Evolutionary conservation across 441 rosid species (phyloP), one percentile per base, ranked within the genome.

Genomic region (Flueggea neowawraea): DNA sequence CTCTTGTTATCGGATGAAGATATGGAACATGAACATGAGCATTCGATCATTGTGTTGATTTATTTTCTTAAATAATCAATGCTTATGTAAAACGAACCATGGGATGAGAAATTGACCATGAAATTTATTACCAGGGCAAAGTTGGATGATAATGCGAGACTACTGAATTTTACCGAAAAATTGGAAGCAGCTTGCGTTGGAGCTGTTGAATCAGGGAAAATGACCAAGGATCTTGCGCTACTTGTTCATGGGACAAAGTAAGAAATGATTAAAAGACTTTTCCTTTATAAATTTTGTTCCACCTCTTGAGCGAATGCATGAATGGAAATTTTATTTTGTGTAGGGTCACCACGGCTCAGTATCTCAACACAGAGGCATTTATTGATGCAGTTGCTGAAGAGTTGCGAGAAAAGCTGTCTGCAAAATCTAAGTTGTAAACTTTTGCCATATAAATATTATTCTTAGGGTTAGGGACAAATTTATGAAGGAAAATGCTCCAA

Each of bases 191-290:
- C 96, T 66, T 93, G 97, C 60, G 48, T 87, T 67, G 85, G 80
- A 61, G 69, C 89, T 7, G 96, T 93, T 60, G 93, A 93, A 70
- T 85, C 93, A 13, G 95, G 95, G 54, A 90, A 90, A 80, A 90
- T 93, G 98, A 93, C 97, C 60, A 90, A 90, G 80, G 98, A 93
- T 79, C 96, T 93, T n/a, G 95, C 95, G 7, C 83, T 90, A 59
- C 83, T 90, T 63, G 75, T 88, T 69, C 88, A 93, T 50, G 98
- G 97, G 13, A 74, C 89, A 33, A 87, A 74, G 98, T 93, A 75
- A 57, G 77, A 48, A 61, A 14, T 36, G 22, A 50, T 22, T 17
- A 33, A 28, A 54, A 12, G 17, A 13, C 22, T 12, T 22, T 17
- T 16, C 4, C 0, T 66, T 32, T 13, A 2, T 8, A 14, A 13